These are phyloP conservation scores for Filobasidium floriforme DNA, from an alignment of 768 basidiomycete species.

Conservation along the genomic window DNA sequence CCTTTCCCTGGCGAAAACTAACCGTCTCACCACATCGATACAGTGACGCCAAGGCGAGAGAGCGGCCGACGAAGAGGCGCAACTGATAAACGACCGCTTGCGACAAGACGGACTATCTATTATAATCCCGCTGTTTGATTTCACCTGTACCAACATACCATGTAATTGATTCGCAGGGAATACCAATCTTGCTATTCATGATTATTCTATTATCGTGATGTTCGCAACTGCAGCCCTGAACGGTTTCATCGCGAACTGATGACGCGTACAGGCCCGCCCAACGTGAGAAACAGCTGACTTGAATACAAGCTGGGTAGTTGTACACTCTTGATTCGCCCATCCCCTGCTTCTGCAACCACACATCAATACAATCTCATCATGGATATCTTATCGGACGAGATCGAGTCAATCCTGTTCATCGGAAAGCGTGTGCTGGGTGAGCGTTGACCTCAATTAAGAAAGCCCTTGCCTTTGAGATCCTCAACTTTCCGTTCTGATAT, in stretches of 20 bases:
- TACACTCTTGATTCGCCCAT: too few species aligned
- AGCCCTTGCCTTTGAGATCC: not conserved
- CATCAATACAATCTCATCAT: slow-evolving; percentile 16
- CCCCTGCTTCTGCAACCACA: too few species aligned
- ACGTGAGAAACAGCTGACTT: too few species aligned
- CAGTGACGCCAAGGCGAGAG: slow-evolving; percentile 28
- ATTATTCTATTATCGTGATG: too few species aligned
- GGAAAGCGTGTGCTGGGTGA: slow-evolving; percentile 83
- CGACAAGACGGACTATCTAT: not conserved
- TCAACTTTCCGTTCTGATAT: not conserved
- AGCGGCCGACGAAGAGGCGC: slow-evolving; percentile 28
- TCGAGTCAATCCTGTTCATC: slow-evolving; percentile 82
- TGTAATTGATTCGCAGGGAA: too few species aligned
- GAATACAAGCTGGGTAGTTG: too few species aligned
- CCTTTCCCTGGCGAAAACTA: not conserved
- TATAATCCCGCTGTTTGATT: not conserved
- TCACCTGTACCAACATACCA: too few species aligned
- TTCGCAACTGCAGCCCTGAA: too few species aligned
- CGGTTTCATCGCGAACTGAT: not conserved
- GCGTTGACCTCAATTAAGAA: slow-evolving; percentile 17
- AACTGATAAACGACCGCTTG: not conserved
- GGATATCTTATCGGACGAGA: slow-evolving; percentile 55
- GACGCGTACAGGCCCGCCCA: not conserved
- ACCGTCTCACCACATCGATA: not conserved
- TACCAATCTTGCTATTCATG: too few species aligned